Evolutionary conservation across 352 stramenopile species (phyloP).

Genomic region (Pythium phragmiticola): DNA sequence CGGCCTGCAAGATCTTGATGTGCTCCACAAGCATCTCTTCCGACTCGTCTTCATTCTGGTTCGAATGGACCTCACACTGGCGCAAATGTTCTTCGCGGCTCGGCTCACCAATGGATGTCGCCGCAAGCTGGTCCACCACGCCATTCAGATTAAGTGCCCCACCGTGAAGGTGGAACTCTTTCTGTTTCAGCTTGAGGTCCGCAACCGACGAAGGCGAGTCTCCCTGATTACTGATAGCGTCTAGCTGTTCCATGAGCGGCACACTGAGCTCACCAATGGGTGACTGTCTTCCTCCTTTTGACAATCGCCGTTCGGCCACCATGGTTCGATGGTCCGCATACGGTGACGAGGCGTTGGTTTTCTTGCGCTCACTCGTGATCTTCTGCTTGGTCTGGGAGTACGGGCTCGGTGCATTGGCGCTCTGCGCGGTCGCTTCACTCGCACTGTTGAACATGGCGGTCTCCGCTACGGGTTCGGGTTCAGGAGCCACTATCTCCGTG

Average conservation of each 20-base stretch:
- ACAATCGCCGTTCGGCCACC: constrained; percentile 19
- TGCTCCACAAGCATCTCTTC: constrained; percentile 62
- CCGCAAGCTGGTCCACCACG: constrained; percentile 10
- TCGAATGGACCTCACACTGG: constrained; percentile 37
- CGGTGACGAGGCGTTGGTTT: constrained; percentile 31
- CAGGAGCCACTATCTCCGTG: constrained; percentile 3
- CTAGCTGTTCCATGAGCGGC: constrained; percentile 18
- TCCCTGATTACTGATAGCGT: constrained; percentile 25
- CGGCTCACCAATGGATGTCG: constrained; percentile 18
- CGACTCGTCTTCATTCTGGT: constrained; percentile 57
- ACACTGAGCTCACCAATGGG: constrained; percentile 13
- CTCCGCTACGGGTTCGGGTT: not conserved
- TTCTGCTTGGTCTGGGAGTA: constrained; percentile 32
- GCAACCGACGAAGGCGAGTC: constrained; percentile 20
- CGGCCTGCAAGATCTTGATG: constrained; percentile 66
- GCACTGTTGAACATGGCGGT: not conserved
- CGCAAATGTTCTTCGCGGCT: constrained; percentile 24
- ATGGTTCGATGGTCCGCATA: constrained; percentile 28
- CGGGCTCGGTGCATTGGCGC: constrained; percentile 7
- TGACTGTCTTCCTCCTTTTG: constrained; percentile 15
- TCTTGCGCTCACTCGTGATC: constrained; percentile 29
- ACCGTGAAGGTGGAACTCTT: constrained; percentile 24
- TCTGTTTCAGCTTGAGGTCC: constrained; percentile 29
- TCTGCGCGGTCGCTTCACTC: constrained; percentile 4
- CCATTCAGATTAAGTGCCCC: constrained; percentile 12